A percentile compares a stretch with the other conserved stretches of the same genome.
These are phyloP conservation scores for Monilinia vaccinii-corymbosi DNA, from an alignment of 2,329 filamentous ascomycete species.

Conservation along the genomic window DNA sequence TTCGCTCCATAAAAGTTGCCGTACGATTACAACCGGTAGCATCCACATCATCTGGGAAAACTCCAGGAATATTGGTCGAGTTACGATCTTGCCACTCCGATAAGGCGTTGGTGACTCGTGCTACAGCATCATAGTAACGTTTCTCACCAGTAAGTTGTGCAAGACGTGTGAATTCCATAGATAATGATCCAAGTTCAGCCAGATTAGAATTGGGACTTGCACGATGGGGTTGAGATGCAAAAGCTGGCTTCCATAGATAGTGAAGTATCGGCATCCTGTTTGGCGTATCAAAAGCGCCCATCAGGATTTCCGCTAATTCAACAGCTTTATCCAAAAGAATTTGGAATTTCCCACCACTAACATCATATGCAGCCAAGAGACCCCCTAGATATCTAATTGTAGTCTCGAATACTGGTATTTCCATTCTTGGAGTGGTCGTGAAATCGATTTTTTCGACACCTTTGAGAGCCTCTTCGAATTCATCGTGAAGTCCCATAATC, in stretches of 20 bases:
- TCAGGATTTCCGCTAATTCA: slow-evolving; percentile 62
- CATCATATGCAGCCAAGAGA: slow-evolving; percentile 75
- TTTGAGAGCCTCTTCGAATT: slow-evolving; percentile 70
- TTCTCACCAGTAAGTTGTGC: slow-evolving; percentile 74
- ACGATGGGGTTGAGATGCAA: slow-evolving; percentile 52
- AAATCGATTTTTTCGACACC: slow-evolving; percentile 72
- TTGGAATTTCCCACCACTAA: slow-evolving; percentile 61
- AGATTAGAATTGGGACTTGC: slow-evolving; percentile 48
- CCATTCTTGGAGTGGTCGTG: slow-evolving; percentile 53
- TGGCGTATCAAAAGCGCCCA: slow-evolving; percentile 72
- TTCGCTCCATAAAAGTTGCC: background rate
- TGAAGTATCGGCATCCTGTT: slow-evolving; percentile 85
- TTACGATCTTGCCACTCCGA: slow-evolving; percentile 62
- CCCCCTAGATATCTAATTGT: slow-evolving; percentile 88
- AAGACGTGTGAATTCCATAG: slow-evolving; percentile 81
- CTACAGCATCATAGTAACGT: slow-evolving; percentile 85
- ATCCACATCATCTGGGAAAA: slow-evolving; percentile 74
- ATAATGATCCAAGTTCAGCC: slow-evolving; percentile 56
- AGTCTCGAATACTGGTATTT: slow-evolving; percentile 89
- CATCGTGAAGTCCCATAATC: slow-evolving; percentile 72
- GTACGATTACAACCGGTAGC: slow-evolving; percentile 63
- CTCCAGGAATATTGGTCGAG: slow-evolving; percentile 57
- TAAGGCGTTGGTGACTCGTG: slow-evolving; percentile 73
- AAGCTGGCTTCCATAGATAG: slow-evolving; percentile 66
- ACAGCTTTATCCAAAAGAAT: slow-evolving; percentile 62